Percentiles rank a stretch among this genome's conserved stretches.
phyloP scores from a whole-genome alignment of 345 rosid genomes.

The Hibiscus mutabilis region DNA sequence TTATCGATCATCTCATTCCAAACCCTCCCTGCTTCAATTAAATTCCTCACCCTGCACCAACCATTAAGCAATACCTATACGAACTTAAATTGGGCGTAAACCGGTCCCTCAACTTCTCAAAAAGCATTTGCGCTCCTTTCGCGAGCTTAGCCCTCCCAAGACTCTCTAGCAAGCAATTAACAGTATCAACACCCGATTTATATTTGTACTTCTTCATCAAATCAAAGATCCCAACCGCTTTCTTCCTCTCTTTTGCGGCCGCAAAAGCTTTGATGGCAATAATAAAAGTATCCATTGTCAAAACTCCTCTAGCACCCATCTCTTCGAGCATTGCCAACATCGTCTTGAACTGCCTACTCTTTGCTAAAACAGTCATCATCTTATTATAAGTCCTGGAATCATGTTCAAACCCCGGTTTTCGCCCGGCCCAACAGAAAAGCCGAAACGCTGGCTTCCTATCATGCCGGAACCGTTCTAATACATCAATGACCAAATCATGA shows the following conservation, averaged over 20 bases:
- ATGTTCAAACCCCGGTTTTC: slow-evolving; percentile 47
- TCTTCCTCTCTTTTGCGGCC: slow-evolving; percentile 86
- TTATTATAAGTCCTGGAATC: slow-evolving; percentile 69
- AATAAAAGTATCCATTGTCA: slow-evolving; percentile 65
- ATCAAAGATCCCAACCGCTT: slow-evolving; percentile 78
- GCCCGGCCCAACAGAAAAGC: slow-evolving; percentile 81
- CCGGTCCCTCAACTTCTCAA: slow-evolving; percentile 62
- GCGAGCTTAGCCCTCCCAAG: slow-evolving; percentile 82
- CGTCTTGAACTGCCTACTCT: slow-evolving; percentile 75
- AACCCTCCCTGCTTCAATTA: slow-evolving; percentile 82
- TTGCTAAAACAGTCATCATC: slow-evolving; percentile 72
- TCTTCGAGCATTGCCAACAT: slow-evolving; percentile 84
- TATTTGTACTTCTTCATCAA: slow-evolving; percentile 82
- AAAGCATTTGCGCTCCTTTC: slow-evolving; percentile 69
- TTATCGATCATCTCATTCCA: slow-evolving; percentile 90
- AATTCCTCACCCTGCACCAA: slow-evolving; percentile 72
- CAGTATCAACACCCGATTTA: slow-evolving; percentile 51
- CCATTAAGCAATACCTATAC: slow-evolving; percentile 64
- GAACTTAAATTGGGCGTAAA: slow-evolving; percentile 70
- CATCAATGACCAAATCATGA: slow-evolving; percentile 50
- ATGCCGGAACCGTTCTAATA: slow-evolving; percentile 57
- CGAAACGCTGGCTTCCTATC: slow-evolving; percentile 84
- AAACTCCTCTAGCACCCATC: slow-evolving; percentile 58
- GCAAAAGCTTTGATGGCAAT: slow-evolving; percentile 77
- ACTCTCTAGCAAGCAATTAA: slow-evolving; percentile 69